Conservation (phyloP, 202 grass and related monocot genomes). For the Digitaria exilis region DNA sequence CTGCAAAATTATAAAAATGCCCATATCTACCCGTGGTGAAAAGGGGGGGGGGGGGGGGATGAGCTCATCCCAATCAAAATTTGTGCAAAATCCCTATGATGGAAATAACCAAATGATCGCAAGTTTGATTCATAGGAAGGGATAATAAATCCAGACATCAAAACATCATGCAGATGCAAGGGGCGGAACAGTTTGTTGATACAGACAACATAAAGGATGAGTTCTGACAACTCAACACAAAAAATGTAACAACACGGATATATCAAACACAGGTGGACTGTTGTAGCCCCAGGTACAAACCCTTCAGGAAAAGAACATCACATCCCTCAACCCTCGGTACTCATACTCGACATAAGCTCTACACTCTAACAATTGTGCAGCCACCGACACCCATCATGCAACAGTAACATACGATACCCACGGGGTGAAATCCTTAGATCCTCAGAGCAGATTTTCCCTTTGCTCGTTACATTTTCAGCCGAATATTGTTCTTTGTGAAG, state of each 20-base stretch:
- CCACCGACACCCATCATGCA: conserved; percentile 34
- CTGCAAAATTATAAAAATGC: background rate
- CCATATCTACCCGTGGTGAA: background rate
- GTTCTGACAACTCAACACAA: conserved; percentile 43
- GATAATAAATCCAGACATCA: background rate
- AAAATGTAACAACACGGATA: conserved; percentile 39
- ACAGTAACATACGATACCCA: conserved; percentile 24
- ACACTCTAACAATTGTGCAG: conserved; percentile 25
- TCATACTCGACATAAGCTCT: conserved; percentile 35
- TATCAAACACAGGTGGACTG: conserved; percentile 48
- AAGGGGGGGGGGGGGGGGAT: no score
- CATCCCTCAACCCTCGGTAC: conserved; percentile 48
- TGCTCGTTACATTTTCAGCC: conserved; percentile 18
- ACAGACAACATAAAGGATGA: conserved; percentile 28
- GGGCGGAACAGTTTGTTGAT: conserved; percentile 4
- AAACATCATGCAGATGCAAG: conserved; percentile 5
- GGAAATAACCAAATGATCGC: no score
- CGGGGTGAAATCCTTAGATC: conserved; percentile 22
- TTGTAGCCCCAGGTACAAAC: conserved; percentile 37
- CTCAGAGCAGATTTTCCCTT: conserved; percentile 18
- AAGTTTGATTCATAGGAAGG: background rate
- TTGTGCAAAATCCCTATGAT: no score
- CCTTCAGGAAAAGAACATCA: conserved; percentile 29
- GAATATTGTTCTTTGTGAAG: background rate
- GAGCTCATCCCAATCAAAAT: no score